Percentiles rank a stretch among this genome's conserved stretches.
These are phyloP conservation scores for Trichophyton benhamiae DNA, from an alignment of 2,329 filamentous ascomycete genomes.

Conservation along the genomic window DNA sequence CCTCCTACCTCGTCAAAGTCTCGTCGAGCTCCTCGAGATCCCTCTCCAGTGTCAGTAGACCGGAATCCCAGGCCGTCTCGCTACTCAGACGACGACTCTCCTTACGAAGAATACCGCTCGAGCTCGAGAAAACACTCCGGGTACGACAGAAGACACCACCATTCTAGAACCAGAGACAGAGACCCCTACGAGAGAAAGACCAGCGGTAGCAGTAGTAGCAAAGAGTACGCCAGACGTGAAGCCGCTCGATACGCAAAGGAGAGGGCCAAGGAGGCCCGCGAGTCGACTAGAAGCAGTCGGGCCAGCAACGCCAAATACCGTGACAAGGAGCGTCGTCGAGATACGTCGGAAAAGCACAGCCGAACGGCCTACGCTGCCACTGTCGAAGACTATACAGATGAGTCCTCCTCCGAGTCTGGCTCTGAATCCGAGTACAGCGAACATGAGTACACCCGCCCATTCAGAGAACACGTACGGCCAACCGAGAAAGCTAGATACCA, in stretches of 20 bases:
- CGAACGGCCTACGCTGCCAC: slow-evolving; percentile 12
- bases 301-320: slow-evolving; percentile 28
- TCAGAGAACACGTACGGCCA: neutral
- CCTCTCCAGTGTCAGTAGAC: slow-evolving; percentile 31
- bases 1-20: slow-evolving; percentile 15
- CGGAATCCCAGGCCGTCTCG: slow-evolving; percentile 26
- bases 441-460: neutral
- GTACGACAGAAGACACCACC: slow-evolving; percentile 19
- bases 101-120: slow-evolving; percentile 27
- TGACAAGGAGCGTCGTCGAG: slow-evolving; percentile 33
- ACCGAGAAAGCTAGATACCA: slow-evolving; percentile 12
- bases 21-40: slow-evolving; percentile 14
- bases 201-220: slow-evolving; percentile 14
- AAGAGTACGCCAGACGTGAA: neutral
- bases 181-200: slow-evolving; percentile 29
- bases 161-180: slow-evolving; percentile 22
- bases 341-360: slow-evolving; percentile 29
- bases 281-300: slow-evolving; percentile 22
- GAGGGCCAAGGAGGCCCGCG: slow-evolving; percentile 16
- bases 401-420: slow-evolving; percentile 15
- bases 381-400: slow-evolving; percentile 24
- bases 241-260: slow-evolving; percentile 25
- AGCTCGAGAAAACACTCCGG: slow-evolving; percentile 31
- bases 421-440: slow-evolving; percentile 14
- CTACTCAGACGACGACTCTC: slow-evolving; percentile 29